Evolutionary conservation across 2,329 filamentous ascomycete genomes (phyloP).

Genomic region (Escovopsis sp.): DNA sequence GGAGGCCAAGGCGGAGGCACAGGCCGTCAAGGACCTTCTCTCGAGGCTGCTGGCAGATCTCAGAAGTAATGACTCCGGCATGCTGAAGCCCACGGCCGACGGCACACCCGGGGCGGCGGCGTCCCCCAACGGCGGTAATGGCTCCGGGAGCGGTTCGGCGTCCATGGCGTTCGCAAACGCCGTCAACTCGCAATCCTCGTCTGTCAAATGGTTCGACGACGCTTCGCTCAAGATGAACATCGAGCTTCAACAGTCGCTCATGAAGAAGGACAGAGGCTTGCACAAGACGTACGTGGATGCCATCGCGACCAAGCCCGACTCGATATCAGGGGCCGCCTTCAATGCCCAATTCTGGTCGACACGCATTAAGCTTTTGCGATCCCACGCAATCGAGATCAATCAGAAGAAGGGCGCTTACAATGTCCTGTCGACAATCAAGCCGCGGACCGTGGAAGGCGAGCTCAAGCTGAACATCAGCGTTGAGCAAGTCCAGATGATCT

Average conservation of each 20-base stretch:
- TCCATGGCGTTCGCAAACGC: conserved; percentile 69
- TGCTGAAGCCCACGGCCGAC: conserved; percentile 31
- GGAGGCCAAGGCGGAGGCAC: conserved; percentile 69
- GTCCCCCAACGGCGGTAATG: conserved; percentile 14
- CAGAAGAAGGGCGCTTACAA: conserved; percentile 89
- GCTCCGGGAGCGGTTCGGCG: conserved; percentile 37
- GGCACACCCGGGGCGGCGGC: conserved; percentile 12
- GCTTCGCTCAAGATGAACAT: conserved; percentile 61
- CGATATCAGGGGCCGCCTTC: conserved; percentile 67
- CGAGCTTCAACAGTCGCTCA: conserved; percentile 72
- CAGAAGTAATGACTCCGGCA: conserved; percentile 40
- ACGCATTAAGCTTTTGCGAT: conserved; percentile 68
- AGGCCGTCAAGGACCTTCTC: conserved; percentile 68
- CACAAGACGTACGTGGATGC: conserved; percentile 81
- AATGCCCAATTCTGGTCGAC: conserved; percentile 92
- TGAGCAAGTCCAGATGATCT: conserved; percentile 86
- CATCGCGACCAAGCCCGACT: conserved; percentile 66
- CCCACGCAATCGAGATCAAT: conserved; percentile 75
- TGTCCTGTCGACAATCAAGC: conserved; percentile 79
- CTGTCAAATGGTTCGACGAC: conserved; percentile 67
- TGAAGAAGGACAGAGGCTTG: conserved; percentile 63
- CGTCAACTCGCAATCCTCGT: conserved; percentile 37
- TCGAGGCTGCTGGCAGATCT: conserved; percentile 59
- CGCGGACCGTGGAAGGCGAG: conserved; percentile 33
- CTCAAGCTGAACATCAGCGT: conserved; percentile 73